Evolutionary conservation across 306 rosid species (phyloP), one percentile per base, ranked within the genome.

Genomic region (Glycine latifolia): DNA sequence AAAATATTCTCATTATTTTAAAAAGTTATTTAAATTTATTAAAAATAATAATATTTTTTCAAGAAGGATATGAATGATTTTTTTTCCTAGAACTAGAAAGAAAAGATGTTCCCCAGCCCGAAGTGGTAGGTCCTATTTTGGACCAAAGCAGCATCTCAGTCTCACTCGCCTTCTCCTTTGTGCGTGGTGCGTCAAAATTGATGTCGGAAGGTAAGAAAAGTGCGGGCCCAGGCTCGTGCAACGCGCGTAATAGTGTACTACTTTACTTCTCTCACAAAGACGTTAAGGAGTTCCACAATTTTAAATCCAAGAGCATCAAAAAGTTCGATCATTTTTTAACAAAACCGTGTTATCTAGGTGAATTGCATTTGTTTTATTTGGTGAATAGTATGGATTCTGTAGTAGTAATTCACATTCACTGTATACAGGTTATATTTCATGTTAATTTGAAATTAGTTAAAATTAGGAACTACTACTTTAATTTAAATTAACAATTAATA

Each of bases 111-210:
- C 17, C 60, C 60, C 10, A 6, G 50, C 4, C 41, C 0, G 10
- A 76, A 73, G 84, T 26, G 81, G 85, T 62, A 55, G 89, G 79
- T 39, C 84, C 86, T 86, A 65, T 52, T 20, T 71, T 67, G 48
- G 83, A 85, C 84, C 85, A 44, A 79, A 81, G 61, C 35, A 85
- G 88, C 82, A 53, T 52, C 79, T 83, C 31, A 17, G 68, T 47
- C 84, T 83, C 65, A 66, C 66, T 68, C 44, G 9, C 48, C 10
- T 4, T 46, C 2, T 7, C 43, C 33, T 31, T 14, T 39, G 65
- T 4, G 11, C 3, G 12, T 26, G 72, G 11, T 5, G 82, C 83
- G 85, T 86, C 87, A 80, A 73, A 54, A 39, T 17, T 41, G 78
- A 60, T n/a, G 12, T 47, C 56, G 5, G 48, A 63, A 20, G 47